phyloP scores from a whole-genome alignment of 164 flowering plant species.

The Tetrastigma voinierianum region DNA sequence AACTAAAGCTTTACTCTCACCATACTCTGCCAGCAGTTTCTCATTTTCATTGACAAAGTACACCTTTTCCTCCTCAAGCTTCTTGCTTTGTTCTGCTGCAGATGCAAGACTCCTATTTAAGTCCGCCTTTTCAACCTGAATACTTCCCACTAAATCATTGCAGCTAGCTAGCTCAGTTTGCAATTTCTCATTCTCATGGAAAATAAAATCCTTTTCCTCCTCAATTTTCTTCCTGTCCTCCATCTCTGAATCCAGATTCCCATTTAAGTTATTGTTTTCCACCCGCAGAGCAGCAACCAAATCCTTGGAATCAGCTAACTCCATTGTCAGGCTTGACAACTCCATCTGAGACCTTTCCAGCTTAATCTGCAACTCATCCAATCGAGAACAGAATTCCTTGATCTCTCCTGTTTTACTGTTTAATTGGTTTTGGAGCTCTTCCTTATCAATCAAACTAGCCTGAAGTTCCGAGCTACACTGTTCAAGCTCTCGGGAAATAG shows the following conservation, averaged over 20 bases:
- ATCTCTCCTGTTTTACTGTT: conserved; percentile 35
- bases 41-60: conserved; percentile 31
- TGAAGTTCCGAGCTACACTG: conserved; percentile 53
- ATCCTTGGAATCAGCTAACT: conserved; percentile 42
- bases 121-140: conserved; percentile 46
- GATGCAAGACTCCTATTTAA: conserved; percentile 31
- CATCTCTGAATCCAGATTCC: conserved; percentile 9
- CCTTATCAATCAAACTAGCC: conserved; percentile 33
- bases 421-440: conserved; percentile 42
- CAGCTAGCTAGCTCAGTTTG: conserved; percentile 24
- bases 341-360: conserved; percentile 51
- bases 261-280: conserved; percentile 20
- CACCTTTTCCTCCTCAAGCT: conserved; percentile 47
- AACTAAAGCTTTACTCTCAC: conserved; percentile 21
- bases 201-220: conserved; percentile 20
- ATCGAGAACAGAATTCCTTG: conserved; percentile 35
- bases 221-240: conserved; percentile 15
- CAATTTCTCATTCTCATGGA: conserved; percentile 21
- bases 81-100: conserved; percentile 39
- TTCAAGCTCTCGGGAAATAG: conserved; percentile 53
- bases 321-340: conserved; percentile 31
- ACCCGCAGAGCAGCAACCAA: conserved; percentile 17
- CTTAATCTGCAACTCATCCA: conserved; percentile 42
- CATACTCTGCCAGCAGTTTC: conserved; percentile 29
- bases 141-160: conserved; percentile 26